Evolutionary conservation across 2,329 filamentous ascomycete genomes (phyloP).

Genomic region (Cladosporium sp.): DNA sequence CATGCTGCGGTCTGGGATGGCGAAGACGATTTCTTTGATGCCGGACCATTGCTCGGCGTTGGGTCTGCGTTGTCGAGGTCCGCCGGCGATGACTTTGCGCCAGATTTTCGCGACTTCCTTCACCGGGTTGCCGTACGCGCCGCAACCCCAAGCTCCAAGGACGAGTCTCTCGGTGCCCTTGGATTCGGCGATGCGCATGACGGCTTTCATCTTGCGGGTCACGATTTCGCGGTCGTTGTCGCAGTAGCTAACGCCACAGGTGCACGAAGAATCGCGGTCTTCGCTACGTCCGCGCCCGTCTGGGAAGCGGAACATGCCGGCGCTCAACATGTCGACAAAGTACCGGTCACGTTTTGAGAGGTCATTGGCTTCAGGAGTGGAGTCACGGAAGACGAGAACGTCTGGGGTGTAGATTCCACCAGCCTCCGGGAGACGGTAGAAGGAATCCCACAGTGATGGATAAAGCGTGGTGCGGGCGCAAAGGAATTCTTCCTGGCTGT

Average conservation of each 20-base stretch:
- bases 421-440: conserved; percentile 54
- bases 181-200: conserved; percentile 46
- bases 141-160: conserved; percentile 59
- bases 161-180: conserved; percentile 46
- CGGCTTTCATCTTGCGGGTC: conserved; percentile 50
- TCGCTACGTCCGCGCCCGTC: conserved; percentile 39
- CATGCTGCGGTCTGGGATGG: conserved; percentile 48
- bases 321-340: conserved; percentile 52
- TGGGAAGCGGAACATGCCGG: conserved; percentile 54
- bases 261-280: conserved; percentile 24
- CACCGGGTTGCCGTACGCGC: conserved; percentile 57
- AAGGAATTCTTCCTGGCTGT: conserved; percentile 55
- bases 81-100: conserved; percentile 35
- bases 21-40: conserved; percentile 51
- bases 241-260: conserved; percentile 35
- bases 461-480: conserved; percentile 55
- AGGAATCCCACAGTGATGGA: conserved; percentile 51
- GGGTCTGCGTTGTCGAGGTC: conserved; percentile 26
- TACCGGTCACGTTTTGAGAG: conserved; percentile 45
- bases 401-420: conserved; percentile 52
- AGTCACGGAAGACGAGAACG: conserved; percentile 52
- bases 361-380: conserved; percentile 31
- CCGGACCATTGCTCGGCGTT: conserved; percentile 35
- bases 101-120: conserved; percentile 52
- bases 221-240: conserved; percentile 45